Evolutionary conservation across 768 basidiomycete species (phyloP).

Genomic region (Leccinum fibrillosum): DNA sequence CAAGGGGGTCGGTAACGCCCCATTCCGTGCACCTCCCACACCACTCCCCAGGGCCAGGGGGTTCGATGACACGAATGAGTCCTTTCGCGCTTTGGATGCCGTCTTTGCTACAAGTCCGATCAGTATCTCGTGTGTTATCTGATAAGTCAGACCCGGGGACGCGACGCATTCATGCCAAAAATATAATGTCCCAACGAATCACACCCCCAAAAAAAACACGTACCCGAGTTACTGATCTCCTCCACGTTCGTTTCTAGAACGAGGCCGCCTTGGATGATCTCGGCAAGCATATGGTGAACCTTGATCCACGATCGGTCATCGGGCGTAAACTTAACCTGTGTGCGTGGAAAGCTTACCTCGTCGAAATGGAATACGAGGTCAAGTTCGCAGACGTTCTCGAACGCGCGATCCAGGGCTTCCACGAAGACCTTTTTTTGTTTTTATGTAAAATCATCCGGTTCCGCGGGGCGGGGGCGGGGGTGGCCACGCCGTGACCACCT

Average conservation of each 20-base stretch:
- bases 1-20: constrained; percentile 64
- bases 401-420: constrained; percentile 91
- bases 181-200: neutral
- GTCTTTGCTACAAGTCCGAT: constrained; percentile 51
- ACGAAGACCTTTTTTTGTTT: constrained; percentile 75
- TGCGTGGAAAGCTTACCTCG: constrained; percentile 55
- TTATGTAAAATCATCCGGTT: neutral
- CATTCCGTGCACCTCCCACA: constrained; percentile 58
- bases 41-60: constrained; percentile 70
- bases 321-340: neutral
- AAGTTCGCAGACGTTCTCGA: constrained; percentile 98
- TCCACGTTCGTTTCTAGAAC: constrained; percentile 94
- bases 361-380: constrained; percentile 99
- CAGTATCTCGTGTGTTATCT: constrained; percentile 7
- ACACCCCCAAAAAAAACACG: constrained; percentile 20
- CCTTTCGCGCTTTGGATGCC: constrained; percentile 68
- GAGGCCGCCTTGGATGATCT: constrained; percentile 94
- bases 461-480: neutral
- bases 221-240: constrained; percentile 73
- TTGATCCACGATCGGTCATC: constrained; percentile 5
- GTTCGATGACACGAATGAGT: constrained; percentile 78
- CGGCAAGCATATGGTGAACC: constrained; percentile 95
- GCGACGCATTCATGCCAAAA: neutral
- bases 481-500: neutral
- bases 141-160: neutral